Evolutionary conservation across 257 asterid genomes (phyloP).

Genomic region (Eustoma russellianum): DNA sequence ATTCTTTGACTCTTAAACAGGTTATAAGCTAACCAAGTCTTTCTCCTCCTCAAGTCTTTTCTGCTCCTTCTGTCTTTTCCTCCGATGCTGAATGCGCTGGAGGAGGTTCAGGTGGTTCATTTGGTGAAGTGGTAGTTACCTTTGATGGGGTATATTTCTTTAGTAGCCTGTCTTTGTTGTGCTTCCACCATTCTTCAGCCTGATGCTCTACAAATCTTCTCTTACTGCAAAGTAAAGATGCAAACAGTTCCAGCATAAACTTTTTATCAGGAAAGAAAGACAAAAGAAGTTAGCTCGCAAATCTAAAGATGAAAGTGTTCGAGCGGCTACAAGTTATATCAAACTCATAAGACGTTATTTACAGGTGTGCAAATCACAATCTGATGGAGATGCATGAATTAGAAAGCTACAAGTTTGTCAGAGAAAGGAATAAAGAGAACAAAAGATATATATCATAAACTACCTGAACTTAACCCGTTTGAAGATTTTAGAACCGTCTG

Average conservation of each 20-base stretch:
- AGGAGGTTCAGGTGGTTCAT: conserved; percentile 24
- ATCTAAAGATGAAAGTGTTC: too few species aligned
- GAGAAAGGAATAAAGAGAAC: background rate
- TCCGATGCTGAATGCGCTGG: conserved; percentile 5
- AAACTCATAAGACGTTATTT: too few species aligned
- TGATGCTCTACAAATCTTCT: conserved; percentile 58
- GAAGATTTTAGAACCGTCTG: conserved; percentile 63
- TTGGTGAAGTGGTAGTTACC: conserved; percentile 21
- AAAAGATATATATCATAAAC: background rate
- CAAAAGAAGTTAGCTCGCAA: too few species aligned
- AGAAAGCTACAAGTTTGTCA: too few species aligned
- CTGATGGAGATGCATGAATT: too few species aligned
- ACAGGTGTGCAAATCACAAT: too few species aligned
- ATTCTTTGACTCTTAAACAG: conserved; percentile 7
- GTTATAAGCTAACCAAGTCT: conserved; percentile 3
- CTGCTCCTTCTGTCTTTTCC: too few species aligned
- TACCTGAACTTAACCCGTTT: conserved; percentile 89
- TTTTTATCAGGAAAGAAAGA: too few species aligned
- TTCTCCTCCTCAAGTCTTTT: conserved; percentile 17
- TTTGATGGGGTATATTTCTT: conserved; percentile 39
- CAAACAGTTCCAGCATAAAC: too few species aligned
- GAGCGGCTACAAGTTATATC: too few species aligned
- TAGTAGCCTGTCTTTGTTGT: conserved; percentile 61
- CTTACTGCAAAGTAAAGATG: conserved; percentile 40
- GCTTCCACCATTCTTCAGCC: conserved; percentile 93